These are phyloP conservation scores for Podospora appendiculata DNA, from an alignment of 495 filamentous ascomycete species.

Conservation along the genomic window DNA sequence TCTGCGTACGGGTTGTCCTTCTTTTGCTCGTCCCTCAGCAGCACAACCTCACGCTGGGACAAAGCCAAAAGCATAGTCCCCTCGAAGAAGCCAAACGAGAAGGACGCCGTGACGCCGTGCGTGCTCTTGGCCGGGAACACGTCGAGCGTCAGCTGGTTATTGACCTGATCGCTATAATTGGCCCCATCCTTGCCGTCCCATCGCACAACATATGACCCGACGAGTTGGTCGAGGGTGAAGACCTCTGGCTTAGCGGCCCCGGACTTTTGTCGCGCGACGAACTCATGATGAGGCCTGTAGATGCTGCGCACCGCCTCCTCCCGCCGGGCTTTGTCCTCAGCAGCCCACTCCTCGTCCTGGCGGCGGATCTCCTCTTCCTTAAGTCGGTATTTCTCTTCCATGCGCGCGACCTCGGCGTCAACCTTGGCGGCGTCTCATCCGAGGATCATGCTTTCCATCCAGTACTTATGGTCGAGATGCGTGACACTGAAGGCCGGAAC, in stretches of 20 bases:
- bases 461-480: no score
- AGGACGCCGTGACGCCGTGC: slow-evolving; percentile 8
- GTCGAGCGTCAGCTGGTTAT: slow-evolving; percentile 4
- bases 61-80: slow-evolving; percentile 10
- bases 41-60: slow-evolving; percentile 2
- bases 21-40: slow-evolving; percentile 6
- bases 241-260: no score
- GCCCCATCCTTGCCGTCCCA: not conserved
- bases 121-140: slow-evolving; percentile 5
- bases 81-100: slow-evolving; percentile 4
- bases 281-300: no score
- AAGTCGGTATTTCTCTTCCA: no score
- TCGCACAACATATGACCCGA: not conserved
- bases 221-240: not conserved
- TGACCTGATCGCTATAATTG: not conserved
- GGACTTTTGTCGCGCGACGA: no score
- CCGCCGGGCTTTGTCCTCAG: no score
- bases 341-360: no score
- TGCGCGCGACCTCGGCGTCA: no score
- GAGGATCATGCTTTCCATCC: no score
- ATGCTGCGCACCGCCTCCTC: no score
- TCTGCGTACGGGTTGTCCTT: not conserved
- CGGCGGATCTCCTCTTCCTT: no score
- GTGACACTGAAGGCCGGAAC: not conserved
- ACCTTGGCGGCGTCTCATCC: no score